Evolutionary conservation across 495 filamentous ascomycete genomes (phyloP).

Genomic region (Penicillium desertorum): DNA sequence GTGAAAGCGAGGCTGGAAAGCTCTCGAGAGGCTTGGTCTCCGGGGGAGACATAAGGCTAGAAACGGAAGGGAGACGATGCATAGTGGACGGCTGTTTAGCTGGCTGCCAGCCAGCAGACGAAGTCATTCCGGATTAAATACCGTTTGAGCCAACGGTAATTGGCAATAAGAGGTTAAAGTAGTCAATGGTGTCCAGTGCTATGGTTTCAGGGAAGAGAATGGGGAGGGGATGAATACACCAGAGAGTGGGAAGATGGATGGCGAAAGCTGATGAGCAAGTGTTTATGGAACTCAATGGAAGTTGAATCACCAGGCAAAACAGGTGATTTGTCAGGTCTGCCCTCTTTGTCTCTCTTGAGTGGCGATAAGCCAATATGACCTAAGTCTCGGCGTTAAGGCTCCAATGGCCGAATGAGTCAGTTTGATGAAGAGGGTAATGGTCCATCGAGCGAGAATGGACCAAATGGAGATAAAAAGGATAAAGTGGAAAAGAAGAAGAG

Average conservation of each 20-base stretch:
- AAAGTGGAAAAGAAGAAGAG: neutral
- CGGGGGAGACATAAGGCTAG: conserved; percentile 75
- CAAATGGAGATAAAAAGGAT: neutral
- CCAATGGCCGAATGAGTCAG: conserved; percentile 13
- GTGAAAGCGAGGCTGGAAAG: conserved; percentile 49
- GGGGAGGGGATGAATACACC: conserved; percentile 1
- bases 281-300: conserved; percentile 22
- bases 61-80: conserved; percentile 52
- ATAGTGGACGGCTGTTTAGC: conserved; percentile 38
- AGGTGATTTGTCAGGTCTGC: conserved; percentile 43
- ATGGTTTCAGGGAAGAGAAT: neutral
- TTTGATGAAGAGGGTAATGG: neutral
- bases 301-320: conserved; percentile 21
- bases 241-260: conserved; percentile 17
- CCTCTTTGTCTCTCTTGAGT: conserved; percentile 35
- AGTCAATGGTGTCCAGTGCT: conserved; percentile 4
- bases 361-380: conserved; percentile 29
- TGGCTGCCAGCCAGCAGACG: conserved; percentile 24
- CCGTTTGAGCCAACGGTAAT: conserved; percentile 3
- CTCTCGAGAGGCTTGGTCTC: conserved; percentile 62
- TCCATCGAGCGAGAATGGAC: neutral
- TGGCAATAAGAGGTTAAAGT: conserved; percentile 4
- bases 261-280: conserved; percentile 25
- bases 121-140: conserved; percentile 30
- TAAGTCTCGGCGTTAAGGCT: conserved; percentile 14